phyloP scores from a whole-genome alignment of 2,329 filamentous ascomycete species.

The Gyromitra esculenta region DNA sequence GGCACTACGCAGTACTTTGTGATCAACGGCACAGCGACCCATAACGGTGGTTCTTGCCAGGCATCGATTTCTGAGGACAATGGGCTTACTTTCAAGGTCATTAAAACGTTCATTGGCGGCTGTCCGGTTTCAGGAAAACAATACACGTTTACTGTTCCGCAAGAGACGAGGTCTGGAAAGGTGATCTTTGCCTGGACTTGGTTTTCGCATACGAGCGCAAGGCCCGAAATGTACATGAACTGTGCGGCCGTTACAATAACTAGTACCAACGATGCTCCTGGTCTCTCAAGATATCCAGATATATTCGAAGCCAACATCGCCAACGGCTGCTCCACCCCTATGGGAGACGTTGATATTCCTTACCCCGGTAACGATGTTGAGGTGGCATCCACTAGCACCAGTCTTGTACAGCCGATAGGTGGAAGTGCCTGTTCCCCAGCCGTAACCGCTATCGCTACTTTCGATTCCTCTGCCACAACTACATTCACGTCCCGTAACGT shows the following conservation, averaged over 20 bases:
- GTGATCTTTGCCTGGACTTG: conserved; percentile 48
- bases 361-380: conserved; percentile 17
- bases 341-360: neutral
- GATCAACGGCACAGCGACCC: conserved; percentile 62
- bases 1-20: conserved; percentile 31
- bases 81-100: conserved; percentile 74
- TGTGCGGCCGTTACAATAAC: conserved; percentile 38
- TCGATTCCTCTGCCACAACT: neutral
- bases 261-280: conserved; percentile 52
- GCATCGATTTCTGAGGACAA: conserved; percentile 77
- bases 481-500: neutral
- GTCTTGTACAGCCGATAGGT: neutral
- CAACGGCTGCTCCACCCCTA: conserved; percentile 31
- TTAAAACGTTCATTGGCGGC: conserved; percentile 69
- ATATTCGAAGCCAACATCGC: conserved; percentile 32
- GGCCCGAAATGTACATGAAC: conserved; percentile 65
- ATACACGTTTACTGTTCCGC: conserved; percentile 35
- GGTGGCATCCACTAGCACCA: neutral
- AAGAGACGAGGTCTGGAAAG: conserved; percentile 22
- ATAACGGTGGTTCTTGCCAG: conserved; percentile 74
- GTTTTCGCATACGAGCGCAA: conserved; percentile 61
- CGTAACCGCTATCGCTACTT: neutral
- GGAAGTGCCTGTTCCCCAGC: neutral
- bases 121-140: conserved; percentile 61
- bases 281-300: conserved; percentile 62